phyloP scores from a whole-genome alignment of 768 basidiomycete genomes.

The Auricularia cornea region DNA sequence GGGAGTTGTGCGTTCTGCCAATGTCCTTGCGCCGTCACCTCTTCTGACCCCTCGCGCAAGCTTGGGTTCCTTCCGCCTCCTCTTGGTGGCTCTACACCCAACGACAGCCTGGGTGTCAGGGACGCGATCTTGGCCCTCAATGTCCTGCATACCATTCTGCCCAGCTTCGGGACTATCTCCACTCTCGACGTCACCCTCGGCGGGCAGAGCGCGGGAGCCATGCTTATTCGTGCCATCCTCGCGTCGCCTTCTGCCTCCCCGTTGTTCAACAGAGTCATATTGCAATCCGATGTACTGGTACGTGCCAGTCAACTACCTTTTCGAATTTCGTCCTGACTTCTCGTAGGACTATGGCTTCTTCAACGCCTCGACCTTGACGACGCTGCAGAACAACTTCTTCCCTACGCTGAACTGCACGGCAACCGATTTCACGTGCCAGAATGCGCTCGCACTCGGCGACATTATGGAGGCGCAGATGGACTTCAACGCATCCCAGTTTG shows the following conservation, averaged over 20 bases:
- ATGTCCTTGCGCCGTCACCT: not conserved
- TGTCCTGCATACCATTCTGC: constrained; percentile 50
- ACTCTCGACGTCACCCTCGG: constrained; percentile 55
- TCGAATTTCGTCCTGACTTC: not conserved
- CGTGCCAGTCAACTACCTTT: too few relatives aligned
- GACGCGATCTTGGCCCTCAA: constrained; percentile 58
- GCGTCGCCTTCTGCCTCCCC: constrained; percentile 60
- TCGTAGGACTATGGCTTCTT: constrained; percentile 56
- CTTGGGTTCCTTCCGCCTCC: constrained; percentile 66
- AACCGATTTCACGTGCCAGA: constrained; percentile 41
- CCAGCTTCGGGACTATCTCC: constrained; percentile 55
- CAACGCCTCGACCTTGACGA: constrained; percentile 41
- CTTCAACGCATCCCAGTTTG: constrained; percentile 33
- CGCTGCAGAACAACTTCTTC: constrained; percentile 45
- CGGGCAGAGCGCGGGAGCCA: constrained; percentile 77
- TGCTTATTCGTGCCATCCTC: constrained; percentile 67
- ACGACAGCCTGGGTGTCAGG: constrained; percentile 62
- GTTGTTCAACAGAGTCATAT: constrained; percentile 67
- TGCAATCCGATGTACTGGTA: constrained; percentile 80
- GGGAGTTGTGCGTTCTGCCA: constrained; percentile 46
- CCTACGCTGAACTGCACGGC: constrained; percentile 34
- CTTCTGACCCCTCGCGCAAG: constrained; percentile 22
- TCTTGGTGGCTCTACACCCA: constrained; percentile 29
- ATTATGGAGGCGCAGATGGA: constrained; percentile 48
- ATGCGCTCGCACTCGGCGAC: constrained; percentile 36